Evolutionary conservation across 225 moss, liverwort and hornwort species (phyloP), one percentile per base, ranked within the genome.

Genomic region (Ulota crispa): DNA sequence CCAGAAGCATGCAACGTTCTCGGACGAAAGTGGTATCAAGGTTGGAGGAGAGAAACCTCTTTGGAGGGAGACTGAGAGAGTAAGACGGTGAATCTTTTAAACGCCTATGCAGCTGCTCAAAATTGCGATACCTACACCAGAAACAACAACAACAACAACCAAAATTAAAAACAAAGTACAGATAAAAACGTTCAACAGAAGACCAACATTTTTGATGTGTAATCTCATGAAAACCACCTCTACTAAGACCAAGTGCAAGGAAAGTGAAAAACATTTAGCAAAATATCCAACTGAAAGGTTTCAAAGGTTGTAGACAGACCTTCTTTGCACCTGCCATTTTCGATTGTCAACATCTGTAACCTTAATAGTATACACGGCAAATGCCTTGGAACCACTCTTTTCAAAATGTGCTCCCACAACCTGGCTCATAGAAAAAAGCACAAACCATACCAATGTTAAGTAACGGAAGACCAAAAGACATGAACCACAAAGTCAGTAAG

Each of bases 361-460:
- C 82, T 92, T 89, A 56, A 95, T 89, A 65, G 93, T 92, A 73
- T 97, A 97, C 74, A 97, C 93, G 27, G 92, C 93, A 87, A 97
- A 97, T 31, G 96, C 87, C 83, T 97, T 97, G 14, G 93, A 87
- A 59, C 86, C 90, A 53, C 73, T 85, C 79, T 93, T 97, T 80
- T 97, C 95, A 70, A 95, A 93, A 85, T 97, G 96, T 19, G 92
- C 96, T 81, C 96, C 95, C 72, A 95, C 84, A 43, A 95, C 96
- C 90, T 91, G 86, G 82, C 68, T 28, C 64, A 68, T 30, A 81
- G 8, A 69, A 32, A 70, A 55, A 62, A 18, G 18, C 50, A 50
- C 21, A 41, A 62, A 72, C 11, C 27, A 28, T 68, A 43, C 16
- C 64, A 70, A 73, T 39, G 37, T 41, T 42, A 31, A 72, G 73